A percentile compares a stretch with the other conserved stretches of the same genome.
phyloP scores from a whole-genome alignment of 306 rosid species.

The Casuarina equisetifolia region DNA sequence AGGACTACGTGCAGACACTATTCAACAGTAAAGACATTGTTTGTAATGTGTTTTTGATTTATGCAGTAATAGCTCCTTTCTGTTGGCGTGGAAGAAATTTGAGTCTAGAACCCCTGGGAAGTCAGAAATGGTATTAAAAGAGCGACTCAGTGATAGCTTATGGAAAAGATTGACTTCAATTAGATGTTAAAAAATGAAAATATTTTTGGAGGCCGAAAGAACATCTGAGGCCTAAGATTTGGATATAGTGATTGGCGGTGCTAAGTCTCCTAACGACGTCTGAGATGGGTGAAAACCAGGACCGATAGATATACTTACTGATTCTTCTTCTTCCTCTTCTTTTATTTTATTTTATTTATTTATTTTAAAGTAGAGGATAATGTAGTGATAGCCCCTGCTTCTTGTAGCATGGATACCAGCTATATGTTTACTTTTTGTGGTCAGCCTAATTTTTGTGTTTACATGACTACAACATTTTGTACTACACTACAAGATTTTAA shows the following conservation, averaged over 20 bases:
- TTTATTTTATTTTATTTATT: background rate
- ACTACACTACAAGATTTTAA: background rate
- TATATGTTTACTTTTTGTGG: background rate
- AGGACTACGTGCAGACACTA: background rate
- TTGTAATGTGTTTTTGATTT: background rate
- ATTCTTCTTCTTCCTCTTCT: no score
- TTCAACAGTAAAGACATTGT: background rate
- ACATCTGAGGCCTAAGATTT: background rate
- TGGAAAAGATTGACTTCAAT: background rate
- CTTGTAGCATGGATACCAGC: background rate
- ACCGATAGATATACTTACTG: background rate
- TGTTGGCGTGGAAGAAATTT: background rate
- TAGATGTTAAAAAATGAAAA: background rate
- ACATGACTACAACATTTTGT: background rate
- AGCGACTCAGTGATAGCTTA: background rate
- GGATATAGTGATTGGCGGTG: background rate
- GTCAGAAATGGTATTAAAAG: background rate
- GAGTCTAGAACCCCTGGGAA: background rate
- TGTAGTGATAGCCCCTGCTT: background rate
- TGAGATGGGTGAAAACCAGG: background rate
- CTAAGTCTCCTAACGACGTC: background rate
- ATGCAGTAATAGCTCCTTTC: background rate
- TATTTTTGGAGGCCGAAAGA: background rate
- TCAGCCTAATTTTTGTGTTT: background rate
- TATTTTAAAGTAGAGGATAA: background rate